Evolutionary conservation across 2,329 filamentous ascomycete species (phyloP), one percentile per base, ranked within the genome.

Genomic region (Pyrenophora seminiperda): DNA sequence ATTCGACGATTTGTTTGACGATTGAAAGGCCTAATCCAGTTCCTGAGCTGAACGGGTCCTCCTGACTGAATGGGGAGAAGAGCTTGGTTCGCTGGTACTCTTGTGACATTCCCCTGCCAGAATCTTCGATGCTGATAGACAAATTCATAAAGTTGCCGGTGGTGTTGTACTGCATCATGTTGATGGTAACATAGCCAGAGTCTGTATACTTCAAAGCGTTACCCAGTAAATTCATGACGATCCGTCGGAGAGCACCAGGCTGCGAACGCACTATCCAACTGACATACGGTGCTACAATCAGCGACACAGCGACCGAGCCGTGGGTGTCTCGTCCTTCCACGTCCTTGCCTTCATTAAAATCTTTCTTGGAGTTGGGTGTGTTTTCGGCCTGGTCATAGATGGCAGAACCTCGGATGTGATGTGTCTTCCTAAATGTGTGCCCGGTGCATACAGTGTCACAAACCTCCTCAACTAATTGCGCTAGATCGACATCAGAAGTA

Each of bases 361-460:
- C 46, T 3, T 45, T 56, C 22, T 62, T 61, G 41, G 65, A 30
- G 41, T 47, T 40, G 24, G 53, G 56, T 7, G 38, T 41, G 7
- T 42, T 51, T 14, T 60, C 61, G 17, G 60, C 58, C 32, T 63
- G 62, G 32, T 66, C 63, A 27, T 66, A 62, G 20, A 66, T 63
- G 2, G 63, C 59, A 10, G 59, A 53, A 9, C 56, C 52, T 29
- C 59, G 57, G 22, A 62, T 44, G 19, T 59, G 56, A 17, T 66
- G 65, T 9, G 61, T 58, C 41, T 66, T 64, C 10, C 65, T 72
- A 57, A 77, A 77, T 0, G 68, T 70, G 32, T 82, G 79, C 0
- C 81, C 81, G 27, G 75, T 72, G 58, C 73, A 80, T 4, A 83
- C 80, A 1, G 81, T 80, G 49, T 83, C 81, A 4, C 81, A 75